phyloP scores from a whole-genome alignment of 1,284 basidiomycete species.

The Phlebopus sp. region DNA sequence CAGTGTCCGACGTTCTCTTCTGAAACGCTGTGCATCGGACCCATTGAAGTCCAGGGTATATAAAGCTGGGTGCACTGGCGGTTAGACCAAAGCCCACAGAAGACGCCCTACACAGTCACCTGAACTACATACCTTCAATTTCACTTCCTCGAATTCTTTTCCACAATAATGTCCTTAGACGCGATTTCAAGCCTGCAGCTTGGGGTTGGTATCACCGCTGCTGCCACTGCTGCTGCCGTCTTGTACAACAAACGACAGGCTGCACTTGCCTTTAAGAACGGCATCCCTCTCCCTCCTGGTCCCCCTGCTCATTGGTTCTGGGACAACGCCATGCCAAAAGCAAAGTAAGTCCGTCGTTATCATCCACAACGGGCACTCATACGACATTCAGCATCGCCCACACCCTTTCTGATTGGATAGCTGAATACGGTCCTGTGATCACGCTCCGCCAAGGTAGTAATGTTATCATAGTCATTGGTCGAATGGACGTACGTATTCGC shows the following conservation, averaged over 20 bases:
- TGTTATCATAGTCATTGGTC: slow-evolving; percentile 28
- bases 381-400: slow-evolving; percentile 12
- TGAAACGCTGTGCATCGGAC: too few species aligned
- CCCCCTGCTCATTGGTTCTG: slow-evolving; percentile 28
- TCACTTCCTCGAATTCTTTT: background rate
- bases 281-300: slow-evolving; percentile 25
- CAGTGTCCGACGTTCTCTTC: too few species aligned
- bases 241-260: slow-evolving; percentile 6
- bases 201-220: slow-evolving; percentile 3
- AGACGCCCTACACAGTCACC: too few species aligned
- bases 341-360: slow-evolving; percentile 14
- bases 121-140: too few species aligned
- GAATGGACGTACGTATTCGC: slow-evolving; percentile 30
- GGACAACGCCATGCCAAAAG: slow-evolving; percentile 19
- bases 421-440: slow-evolving; percentile 34
- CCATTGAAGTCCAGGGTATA: too few species aligned
- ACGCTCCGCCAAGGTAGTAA: slow-evolving; percentile 26
- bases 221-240: background rate
- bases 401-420: slow-evolving; percentile 23
- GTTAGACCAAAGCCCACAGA: too few species aligned
- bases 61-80: too few species aligned
- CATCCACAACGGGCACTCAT: too few species aligned
- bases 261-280: slow-evolving; percentile 2
- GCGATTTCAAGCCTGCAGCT: background rate
- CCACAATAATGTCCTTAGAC: background rate